phyloP scores from a whole-genome alignment of 345 rosid species.

The Pugionium cornutum region DNA sequence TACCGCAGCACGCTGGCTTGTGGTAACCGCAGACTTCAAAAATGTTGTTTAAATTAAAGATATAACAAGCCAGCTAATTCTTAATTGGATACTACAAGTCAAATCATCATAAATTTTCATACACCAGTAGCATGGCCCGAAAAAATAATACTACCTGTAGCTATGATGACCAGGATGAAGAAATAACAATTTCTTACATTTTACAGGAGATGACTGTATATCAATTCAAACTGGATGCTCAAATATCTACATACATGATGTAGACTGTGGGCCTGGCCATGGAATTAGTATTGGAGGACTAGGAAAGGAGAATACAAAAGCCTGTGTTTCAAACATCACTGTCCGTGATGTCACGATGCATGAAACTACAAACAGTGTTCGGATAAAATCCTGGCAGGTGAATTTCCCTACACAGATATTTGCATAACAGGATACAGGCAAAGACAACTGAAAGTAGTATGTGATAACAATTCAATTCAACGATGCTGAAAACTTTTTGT shows the following conservation, averaged over 20 bases:
- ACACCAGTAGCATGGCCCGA: neutral
- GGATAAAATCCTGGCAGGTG: conserved; percentile 98
- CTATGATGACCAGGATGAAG: neutral
- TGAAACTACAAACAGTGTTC: conserved; percentile 64
- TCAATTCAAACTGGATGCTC: conserved; percentile 92
- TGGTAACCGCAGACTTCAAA: conserved; percentile 52
- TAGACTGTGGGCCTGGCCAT: conserved; percentile 92
- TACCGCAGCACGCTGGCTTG: conserved; percentile 59
- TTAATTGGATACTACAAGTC: conserved; percentile 17
- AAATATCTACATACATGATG: conserved; percentile 60
- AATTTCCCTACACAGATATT: neutral
- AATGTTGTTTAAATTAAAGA: conserved; percentile 7
- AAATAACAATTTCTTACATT: conserved; percentile 22
- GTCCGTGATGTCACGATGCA: conserved; percentile 65
- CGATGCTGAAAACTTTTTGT: conserved; percentile 15
- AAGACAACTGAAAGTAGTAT: conserved; percentile 9
- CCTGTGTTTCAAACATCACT: conserved; percentile 82
- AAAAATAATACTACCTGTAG: neutral
- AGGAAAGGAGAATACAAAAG: conserved; percentile 67
- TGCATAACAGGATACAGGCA: conserved; percentile 12
- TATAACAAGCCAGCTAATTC: conserved; percentile 10
- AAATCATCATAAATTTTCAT: neutral
- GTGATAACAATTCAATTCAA: conserved; percentile 22
- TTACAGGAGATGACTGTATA: conserved; percentile 85
- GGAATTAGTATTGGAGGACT: conserved; percentile 94